Conservation (phyloP, 306 rosid species). For the Corylus avellana region DNA sequence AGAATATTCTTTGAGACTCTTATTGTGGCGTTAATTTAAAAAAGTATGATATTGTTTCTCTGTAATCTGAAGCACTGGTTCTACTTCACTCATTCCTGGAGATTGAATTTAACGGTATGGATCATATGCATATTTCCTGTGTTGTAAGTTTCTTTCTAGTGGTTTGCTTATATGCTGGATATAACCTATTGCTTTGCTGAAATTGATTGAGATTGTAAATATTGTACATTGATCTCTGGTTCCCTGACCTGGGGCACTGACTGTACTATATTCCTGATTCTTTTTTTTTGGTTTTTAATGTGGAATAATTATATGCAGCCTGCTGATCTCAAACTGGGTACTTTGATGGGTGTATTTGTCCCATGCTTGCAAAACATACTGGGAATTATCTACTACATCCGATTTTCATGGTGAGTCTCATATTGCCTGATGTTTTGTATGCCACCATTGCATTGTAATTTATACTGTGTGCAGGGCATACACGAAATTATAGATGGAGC, state of each 20-base stretch:
- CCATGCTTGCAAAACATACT: conserved; percentile 94
- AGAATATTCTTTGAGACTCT: neutral
- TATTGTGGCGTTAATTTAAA: neutral
- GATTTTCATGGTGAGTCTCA: conserved; percentile 86
- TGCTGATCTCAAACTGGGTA: conserved; percentile 65
- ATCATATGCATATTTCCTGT: neutral
- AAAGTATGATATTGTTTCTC: conserved; percentile 15
- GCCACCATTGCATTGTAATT: neutral
- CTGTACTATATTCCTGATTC: conserved; percentile 12
- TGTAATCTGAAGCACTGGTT: conserved; percentile 11
- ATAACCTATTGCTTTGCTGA: neutral
- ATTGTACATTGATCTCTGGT: conserved; percentile 5
- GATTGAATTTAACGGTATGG: neutral
- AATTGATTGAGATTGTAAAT: neutral
- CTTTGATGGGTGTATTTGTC: conserved; percentile 97
- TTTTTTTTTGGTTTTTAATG: conserved; percentile 26
- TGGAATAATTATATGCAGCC: conserved; percentile 55
- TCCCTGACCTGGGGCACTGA: conserved; percentile 8
- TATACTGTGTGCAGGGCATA: neutral
- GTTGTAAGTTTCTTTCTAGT: neutral
- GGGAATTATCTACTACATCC: conserved; percentile 98
- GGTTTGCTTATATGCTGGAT: neutral
- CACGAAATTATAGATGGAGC: neutral
- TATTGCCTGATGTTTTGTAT: conserved; percentile 17
- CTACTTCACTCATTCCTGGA: neutral